Percentiles rank a stretch among this genome's conserved stretches.
Conservation (phyloP, 345 rosid genomes). For the Lepidium didymum region DNA sequence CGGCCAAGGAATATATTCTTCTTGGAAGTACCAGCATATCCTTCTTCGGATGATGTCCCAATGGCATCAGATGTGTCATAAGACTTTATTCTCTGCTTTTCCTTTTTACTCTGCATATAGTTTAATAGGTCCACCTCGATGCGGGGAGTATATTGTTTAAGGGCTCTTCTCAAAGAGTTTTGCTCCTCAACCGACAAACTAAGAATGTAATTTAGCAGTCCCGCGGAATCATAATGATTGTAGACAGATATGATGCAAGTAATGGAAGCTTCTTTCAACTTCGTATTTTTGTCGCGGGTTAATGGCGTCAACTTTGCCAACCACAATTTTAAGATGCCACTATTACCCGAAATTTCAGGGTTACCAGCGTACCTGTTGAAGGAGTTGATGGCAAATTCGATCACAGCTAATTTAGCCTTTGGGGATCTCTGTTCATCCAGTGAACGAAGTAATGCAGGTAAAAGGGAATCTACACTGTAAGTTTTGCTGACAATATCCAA, state of each 20-base stretch:
- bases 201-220: slow-evolving; percentile 90
- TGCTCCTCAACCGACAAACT: slow-evolving; percentile 96
- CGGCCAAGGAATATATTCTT: slow-evolving; percentile 70
- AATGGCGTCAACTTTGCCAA: slow-evolving; percentile 85
- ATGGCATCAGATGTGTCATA: slow-evolving; percentile 85
- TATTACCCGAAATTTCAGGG: slow-evolving; percentile 73
- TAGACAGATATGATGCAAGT: slow-evolving; percentile 91
- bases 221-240: slow-evolving; percentile 74
- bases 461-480: slow-evolving; percentile 81
- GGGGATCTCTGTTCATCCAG: slow-evolving; percentile 98
- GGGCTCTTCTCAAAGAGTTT: slow-evolving; percentile 84
- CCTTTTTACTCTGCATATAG: slow-evolving; percentile 92
- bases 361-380: slow-evolving; percentile 76
- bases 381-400: slow-evolving; percentile 84
- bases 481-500: slow-evolving; percentile 91
- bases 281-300: slow-evolving; percentile 85
- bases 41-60: slow-evolving; percentile 96
- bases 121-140: slow-evolving; percentile 96
- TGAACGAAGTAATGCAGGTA: slow-evolving; percentile 94
- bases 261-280: slow-evolving; percentile 89
- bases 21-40: slow-evolving; percentile 55
- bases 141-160: slow-evolving; percentile 92
- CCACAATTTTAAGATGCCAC: slow-evolving; percentile 91
- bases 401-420: slow-evolving; percentile 97
- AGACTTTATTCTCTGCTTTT: slow-evolving; percentile 78